These are phyloP conservation scores for Chloropicon primus DNA, from an alignment of 139 green algal species.

Conservation along the genomic window DNA sequence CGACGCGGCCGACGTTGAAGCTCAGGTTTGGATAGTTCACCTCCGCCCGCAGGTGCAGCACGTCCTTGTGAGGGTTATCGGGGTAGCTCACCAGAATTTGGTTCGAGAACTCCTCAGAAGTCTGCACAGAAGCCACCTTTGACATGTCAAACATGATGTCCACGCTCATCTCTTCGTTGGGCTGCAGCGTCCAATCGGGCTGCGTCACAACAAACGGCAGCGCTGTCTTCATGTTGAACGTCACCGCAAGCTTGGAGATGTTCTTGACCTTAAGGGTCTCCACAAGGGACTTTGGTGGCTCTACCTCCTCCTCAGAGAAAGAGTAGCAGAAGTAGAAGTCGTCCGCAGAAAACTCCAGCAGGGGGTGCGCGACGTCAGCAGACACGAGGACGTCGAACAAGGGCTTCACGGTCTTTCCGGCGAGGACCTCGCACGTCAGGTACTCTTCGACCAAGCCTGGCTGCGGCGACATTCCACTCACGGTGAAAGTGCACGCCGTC, in stretches of 20 bases:
- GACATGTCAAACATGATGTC: slow-evolving; percentile 42
- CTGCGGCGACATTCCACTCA: slow-evolving; percentile 27
- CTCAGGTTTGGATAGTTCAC: slow-evolving; percentile 60
- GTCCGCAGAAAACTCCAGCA: slow-evolving; percentile 46
- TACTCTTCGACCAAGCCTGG: slow-evolving; percentile 26
- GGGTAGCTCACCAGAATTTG: slow-evolving; percentile 37
- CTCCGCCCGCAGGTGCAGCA: slow-evolving; percentile 39
- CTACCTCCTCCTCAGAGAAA: slow-evolving; percentile 24
- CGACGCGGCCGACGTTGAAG: slow-evolving; percentile 20
- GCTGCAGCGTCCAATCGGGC: slow-evolving; percentile 26
- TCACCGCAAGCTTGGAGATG: slow-evolving; percentile 36
- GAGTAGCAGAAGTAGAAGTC: slow-evolving; percentile 39
- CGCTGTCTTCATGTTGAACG: slow-evolving; percentile 26
- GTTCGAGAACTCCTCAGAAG: not conserved
- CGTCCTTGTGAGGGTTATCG: slow-evolving; percentile 54
- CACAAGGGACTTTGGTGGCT: slow-evolving; percentile 1
- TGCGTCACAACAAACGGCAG: slow-evolving; percentile 46
- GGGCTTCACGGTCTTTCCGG: slow-evolving; percentile 8
- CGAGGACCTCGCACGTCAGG: slow-evolving; percentile 25
- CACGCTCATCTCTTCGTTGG: slow-evolving; percentile 32
- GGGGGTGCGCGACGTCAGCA: slow-evolving; percentile 32
- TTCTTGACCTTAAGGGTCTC: slow-evolving; percentile 16
- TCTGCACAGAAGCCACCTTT: slow-evolving; percentile 16
- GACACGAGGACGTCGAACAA: slow-evolving; percentile 4
- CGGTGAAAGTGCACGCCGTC: slow-evolving; percentile 25